Percentiles rank a stretch among this genome's conserved stretches.
Conservation (phyloP, 345 rosid species). For the Populus pruinosa region DNA sequence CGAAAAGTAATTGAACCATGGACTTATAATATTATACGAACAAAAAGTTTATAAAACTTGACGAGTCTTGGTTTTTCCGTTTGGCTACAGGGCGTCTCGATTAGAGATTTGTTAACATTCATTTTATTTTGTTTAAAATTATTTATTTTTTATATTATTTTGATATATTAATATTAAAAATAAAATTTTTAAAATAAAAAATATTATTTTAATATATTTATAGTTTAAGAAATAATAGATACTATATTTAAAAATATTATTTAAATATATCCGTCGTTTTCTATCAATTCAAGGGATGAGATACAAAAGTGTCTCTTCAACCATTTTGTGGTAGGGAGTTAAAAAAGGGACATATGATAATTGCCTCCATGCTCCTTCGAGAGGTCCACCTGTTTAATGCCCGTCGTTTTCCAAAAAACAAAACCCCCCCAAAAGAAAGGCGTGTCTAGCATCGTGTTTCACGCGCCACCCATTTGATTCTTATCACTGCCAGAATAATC, state of each 20-base stretch:
- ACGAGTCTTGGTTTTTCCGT: not conserved
- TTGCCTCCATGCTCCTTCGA: not conserved
- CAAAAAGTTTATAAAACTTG: not conserved
- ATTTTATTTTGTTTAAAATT: no score
- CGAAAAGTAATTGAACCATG: no score
- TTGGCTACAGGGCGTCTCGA: no score
- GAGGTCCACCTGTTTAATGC: slow-evolving; percentile 12
- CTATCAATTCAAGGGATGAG: not conserved
- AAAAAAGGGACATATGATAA: slow-evolving; percentile 1
- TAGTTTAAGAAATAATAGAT: fast-evolving
- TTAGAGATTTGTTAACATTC: no score
- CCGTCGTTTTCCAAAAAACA: slow-evolving; percentile 6
- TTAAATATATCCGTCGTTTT: not conserved
- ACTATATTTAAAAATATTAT: no score
- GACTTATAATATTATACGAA: no score
- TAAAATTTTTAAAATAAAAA: no score
- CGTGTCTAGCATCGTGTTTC: not conserved
- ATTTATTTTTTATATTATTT: no score
- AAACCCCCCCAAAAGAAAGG: not conserved
- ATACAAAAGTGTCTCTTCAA: slow-evolving; percentile 7
- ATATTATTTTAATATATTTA: no score
- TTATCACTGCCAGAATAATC: not conserved
- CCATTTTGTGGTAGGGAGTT: slow-evolving; percentile 8
- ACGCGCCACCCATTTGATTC: not conserved
- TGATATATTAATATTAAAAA: no score